Percentiles rank a stretch among this genome's conserved stretches.
Evolutionary conservation across 1,284 basidiomycete species (phyloP).

Genomic region (Uromyces viciae-fabae): DNA sequence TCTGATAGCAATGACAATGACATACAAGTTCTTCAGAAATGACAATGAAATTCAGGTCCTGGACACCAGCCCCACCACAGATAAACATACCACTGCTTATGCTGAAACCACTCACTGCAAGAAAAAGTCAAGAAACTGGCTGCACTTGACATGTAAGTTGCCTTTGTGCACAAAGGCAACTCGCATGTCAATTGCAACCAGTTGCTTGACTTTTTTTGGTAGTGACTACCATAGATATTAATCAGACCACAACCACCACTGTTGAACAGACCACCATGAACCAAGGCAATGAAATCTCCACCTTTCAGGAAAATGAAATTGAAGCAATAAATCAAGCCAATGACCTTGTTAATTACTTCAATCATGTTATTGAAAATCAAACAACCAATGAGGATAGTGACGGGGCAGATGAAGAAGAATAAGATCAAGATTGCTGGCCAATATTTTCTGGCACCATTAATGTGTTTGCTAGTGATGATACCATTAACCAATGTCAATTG

Average conservation of each 20-base stretch:
- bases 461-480: background rate
- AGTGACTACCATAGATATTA: too few species aligned
- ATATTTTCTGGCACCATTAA: background rate
- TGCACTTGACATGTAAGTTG: too few species aligned
- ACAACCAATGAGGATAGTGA: background rate
- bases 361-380: background rate
- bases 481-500: background rate
- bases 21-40: background rate
- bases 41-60: background rate
- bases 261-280: background rate
- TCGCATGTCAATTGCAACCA: too few species aligned
- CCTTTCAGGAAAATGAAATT: background rate
- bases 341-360: background rate
- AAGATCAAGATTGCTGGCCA: background rate
- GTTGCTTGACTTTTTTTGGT: too few species aligned
- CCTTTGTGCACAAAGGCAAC: too few species aligned
- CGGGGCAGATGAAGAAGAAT: background rate
- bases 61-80: background rate
- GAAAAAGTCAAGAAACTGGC: too few species aligned
- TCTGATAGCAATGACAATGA: background rate
- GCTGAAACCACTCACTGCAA: too few species aligned
- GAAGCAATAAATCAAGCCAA: slow-evolving; percentile 8
- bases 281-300: background rate
- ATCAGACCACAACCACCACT: too few species aligned
- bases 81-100: too few species aligned